These are phyloP conservation scores for Gossypium longicalyx DNA, from an alignment of 345 rosid species.

Conservation along the genomic window DNA sequence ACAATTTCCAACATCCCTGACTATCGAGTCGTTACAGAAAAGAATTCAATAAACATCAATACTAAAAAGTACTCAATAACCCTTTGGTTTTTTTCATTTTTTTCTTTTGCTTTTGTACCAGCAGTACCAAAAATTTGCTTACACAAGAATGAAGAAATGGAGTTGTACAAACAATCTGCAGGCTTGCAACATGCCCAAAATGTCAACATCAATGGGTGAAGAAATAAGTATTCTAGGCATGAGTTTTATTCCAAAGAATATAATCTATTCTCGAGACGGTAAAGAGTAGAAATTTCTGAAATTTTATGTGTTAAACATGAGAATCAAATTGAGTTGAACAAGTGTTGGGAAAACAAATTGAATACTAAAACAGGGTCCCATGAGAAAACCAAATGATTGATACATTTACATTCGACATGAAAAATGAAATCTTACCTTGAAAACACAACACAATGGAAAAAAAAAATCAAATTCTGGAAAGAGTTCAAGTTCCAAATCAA, in stretches of 20 bases:
- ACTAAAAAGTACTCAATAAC: neutral
- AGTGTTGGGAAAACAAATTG: neutral
- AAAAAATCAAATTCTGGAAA: neutral
- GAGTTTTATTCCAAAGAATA: constrained; percentile 55
- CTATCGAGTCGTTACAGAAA: neutral
- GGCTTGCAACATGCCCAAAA: constrained; percentile 27
- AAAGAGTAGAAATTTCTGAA: constrained; percentile 19
- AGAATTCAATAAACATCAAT: constrained; percentile 15
- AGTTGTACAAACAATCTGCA: constrained; percentile 67
- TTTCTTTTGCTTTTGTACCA: constrained; percentile 17
- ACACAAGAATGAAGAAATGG: constrained; percentile 84
- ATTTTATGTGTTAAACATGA: neutral
- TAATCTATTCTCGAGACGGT: constrained; percentile 22
- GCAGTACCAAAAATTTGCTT: constrained; percentile 50
- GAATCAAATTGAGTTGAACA: neutral
- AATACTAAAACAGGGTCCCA: neutral
- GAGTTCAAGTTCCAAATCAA: neutral
- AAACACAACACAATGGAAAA: neutral
- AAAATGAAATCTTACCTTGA: constrained; percentile 8
- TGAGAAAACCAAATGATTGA: neutral
- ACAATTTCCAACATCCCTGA: no score
- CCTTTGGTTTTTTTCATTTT: neutral
- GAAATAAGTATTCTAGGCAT: constrained; percentile 33
- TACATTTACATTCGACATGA: neutral
- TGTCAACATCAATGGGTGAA: constrained; percentile 16